A percentile compares a stretch with the other conserved stretches of the same genome.
Evolutionary conservation across 345 rosid species (phyloP).

Genomic region (Corymbia maculata): DNA sequence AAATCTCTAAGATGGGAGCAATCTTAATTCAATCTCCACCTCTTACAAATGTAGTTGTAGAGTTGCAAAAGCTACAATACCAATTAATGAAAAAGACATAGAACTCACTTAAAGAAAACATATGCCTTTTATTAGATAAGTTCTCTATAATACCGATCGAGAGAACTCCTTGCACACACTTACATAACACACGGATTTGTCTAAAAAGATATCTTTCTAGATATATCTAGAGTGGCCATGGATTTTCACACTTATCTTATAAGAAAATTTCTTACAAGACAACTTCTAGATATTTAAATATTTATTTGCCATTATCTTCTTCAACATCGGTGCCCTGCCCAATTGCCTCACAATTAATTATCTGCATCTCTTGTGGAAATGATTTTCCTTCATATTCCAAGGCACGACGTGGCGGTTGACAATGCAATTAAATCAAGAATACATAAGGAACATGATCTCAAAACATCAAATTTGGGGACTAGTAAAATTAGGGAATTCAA

Average conservation of each 20-base stretch:
- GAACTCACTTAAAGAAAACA: neutral
- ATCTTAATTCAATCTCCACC: conserved; percentile 17
- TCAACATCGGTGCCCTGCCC: neutral
- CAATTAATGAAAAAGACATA: too few species aligned
- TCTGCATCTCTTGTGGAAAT: neutral
- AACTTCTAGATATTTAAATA: neutral
- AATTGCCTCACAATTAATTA: neutral
- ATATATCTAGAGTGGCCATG: too few species aligned
- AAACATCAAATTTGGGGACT: neutral
- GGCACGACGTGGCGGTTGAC: neutral
- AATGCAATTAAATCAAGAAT: neutral
- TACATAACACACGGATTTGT: rapidly evolving
- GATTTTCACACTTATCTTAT: neutral
- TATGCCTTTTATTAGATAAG: neutral
- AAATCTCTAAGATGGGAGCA: conserved; percentile 1
- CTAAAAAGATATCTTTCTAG: too few species aligned
- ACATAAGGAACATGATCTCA: neutral
- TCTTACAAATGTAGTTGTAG: neutral
- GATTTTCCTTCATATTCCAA: neutral
- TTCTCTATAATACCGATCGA: neutral
- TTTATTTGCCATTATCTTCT: neutral
- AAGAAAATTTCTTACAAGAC: neutral
- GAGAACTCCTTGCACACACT: neutral
- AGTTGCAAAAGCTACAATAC: too few species aligned
- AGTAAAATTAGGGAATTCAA: neutral